Conservation (phyloP, 805 yeast genomes). For the Ogataea dorogensis region DNA sequence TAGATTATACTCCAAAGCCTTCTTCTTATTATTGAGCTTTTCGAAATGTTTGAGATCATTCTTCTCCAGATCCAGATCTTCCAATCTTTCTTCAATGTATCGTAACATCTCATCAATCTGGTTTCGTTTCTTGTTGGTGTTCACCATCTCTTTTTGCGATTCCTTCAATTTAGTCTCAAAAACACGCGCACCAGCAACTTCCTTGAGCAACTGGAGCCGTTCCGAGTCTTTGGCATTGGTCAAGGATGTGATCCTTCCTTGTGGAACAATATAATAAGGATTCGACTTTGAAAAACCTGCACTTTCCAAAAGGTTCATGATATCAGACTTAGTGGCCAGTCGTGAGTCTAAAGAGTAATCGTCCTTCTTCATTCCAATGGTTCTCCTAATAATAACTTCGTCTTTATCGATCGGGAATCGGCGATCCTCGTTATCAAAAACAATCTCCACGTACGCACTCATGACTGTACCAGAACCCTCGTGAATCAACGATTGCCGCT, state of each 20-base stretch:
- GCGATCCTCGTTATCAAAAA: slow-evolving; percentile 76
- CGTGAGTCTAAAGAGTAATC: slow-evolving; percentile 83
- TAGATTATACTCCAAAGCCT: slow-evolving; percentile 69
- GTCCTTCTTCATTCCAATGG: slow-evolving; percentile 90
- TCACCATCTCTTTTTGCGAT: slow-evolving; percentile 74
- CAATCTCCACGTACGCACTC: slow-evolving; percentile 90
- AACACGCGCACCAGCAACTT: slow-evolving; percentile 92
- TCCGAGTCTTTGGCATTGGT: slow-evolving; percentile 89
- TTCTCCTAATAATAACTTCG: slow-evolving; percentile 76
- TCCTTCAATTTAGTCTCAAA: slow-evolving; percentile 81
- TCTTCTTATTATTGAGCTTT: slow-evolving; percentile 60
- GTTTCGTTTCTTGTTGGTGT: slow-evolving; percentile 64
- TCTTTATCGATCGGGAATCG: slow-evolving; percentile 68
- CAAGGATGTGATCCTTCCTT: slow-evolving; percentile 83
- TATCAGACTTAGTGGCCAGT: slow-evolving; percentile 74
- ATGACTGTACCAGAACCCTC: slow-evolving; percentile 88
- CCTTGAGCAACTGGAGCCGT: slow-evolving; percentile 74
- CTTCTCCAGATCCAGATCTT: slow-evolving; percentile 79
- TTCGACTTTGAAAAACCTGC: slow-evolving; percentile 90
- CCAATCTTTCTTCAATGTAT: slow-evolving; percentile 67
- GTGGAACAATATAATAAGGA: slow-evolving; percentile 96
- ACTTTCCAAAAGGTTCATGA: slow-evolving; percentile 78
- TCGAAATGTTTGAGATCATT: slow-evolving; percentile 72
- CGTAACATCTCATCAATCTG: slow-evolving; percentile 72
- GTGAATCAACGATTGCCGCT: slow-evolving; percentile 81